These are phyloP conservation scores for Talaromyces pinophilus DNA, from an alignment of 2,329 filamentous ascomycete species.

Conservation along the genomic window DNA sequence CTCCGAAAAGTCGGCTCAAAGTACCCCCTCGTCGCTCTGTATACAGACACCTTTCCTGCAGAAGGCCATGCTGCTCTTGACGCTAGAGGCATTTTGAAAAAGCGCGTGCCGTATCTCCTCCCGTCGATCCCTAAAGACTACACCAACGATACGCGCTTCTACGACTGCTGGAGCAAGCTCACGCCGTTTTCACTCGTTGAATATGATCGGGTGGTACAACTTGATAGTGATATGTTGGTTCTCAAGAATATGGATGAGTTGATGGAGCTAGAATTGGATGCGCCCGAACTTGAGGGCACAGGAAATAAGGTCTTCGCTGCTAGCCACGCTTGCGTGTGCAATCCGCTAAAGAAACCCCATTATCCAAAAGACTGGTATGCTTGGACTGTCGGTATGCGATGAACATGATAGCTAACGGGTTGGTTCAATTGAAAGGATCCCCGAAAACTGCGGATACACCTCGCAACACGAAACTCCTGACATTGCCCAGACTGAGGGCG, in stretches of 20 bases:
- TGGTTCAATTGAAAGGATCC: slow-evolving; percentile 41
- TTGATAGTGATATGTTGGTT: slow-evolving; percentile 88
- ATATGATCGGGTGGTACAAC: slow-evolving; percentile 76
- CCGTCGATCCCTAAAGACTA: slow-evolving; percentile 68
- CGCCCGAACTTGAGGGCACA: slow-evolving; percentile 50
- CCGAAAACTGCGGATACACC: slow-evolving; percentile 63
- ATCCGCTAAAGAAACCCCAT: slow-evolving; percentile 74
- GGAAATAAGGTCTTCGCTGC: slow-evolving; percentile 75
- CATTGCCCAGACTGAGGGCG: slow-evolving; percentile 55
- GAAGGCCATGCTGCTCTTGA: slow-evolving; percentile 69
- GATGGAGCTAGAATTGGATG: slow-evolving; percentile 77
- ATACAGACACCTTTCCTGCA: slow-evolving; percentile 73
- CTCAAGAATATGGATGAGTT: slow-evolving; percentile 86
- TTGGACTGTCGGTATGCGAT: background rate
- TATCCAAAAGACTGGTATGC: slow-evolving; percentile 72
- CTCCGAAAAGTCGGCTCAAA: slow-evolving; percentile 65
- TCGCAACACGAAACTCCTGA: slow-evolving; percentile 56
- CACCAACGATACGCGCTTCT: slow-evolving; percentile 77
- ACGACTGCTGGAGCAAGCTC: slow-evolving; percentile 88
- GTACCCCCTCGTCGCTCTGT: slow-evolving; percentile 80
- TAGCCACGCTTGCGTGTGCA: slow-evolving; percentile 82
- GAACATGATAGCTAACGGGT: background rate
- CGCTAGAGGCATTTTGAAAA: slow-evolving; percentile 67
- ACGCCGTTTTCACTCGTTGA: slow-evolving; percentile 73
- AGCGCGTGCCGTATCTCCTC: slow-evolving; percentile 71